Conservation (phyloP, 306 rosid genomes). For the Prunus armeniaca region DNA sequence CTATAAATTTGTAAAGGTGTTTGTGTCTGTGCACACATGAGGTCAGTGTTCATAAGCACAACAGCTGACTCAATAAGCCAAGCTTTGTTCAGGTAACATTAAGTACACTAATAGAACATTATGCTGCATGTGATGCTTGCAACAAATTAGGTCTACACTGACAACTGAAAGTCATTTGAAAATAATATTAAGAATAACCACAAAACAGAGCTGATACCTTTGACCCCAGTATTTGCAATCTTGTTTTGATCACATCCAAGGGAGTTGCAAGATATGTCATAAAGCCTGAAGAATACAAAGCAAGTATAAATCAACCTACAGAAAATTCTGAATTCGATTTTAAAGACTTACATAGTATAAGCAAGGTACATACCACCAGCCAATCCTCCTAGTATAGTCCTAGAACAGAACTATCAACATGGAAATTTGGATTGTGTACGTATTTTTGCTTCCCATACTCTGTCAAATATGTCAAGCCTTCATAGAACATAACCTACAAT, state of each 20-base stretch:
- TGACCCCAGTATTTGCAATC: constrained; percentile 84
- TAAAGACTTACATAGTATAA: constrained; percentile 14
- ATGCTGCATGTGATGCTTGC: no score
- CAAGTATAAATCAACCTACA: constrained; percentile 12
- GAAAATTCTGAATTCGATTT: not conserved
- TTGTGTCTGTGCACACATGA: no score
- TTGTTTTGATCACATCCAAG: constrained; percentile 77
- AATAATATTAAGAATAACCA: constrained; percentile 3
- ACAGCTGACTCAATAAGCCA: no score
- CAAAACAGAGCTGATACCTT: constrained; percentile 43
- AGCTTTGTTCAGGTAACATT: no score
- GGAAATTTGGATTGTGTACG: constrained; percentile 39
- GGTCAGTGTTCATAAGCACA: no score
- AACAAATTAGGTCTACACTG: not conserved
- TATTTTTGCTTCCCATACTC: constrained; percentile 62
- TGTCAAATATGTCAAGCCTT: constrained; percentile 58
- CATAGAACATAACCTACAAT: constrained; percentile 72
- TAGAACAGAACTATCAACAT: constrained; percentile 52
- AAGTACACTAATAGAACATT: no score
- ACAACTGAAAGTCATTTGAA: not conserved
- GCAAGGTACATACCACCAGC: constrained; percentile 73
- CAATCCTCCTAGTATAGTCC: constrained; percentile 82
- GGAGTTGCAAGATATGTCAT: constrained; percentile 90
- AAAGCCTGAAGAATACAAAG: constrained; percentile 47
- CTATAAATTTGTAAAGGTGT: no score